Conservation (phyloP, 1,139 yeast species). For the Kurtzmaniella quercitrusa region DNA sequence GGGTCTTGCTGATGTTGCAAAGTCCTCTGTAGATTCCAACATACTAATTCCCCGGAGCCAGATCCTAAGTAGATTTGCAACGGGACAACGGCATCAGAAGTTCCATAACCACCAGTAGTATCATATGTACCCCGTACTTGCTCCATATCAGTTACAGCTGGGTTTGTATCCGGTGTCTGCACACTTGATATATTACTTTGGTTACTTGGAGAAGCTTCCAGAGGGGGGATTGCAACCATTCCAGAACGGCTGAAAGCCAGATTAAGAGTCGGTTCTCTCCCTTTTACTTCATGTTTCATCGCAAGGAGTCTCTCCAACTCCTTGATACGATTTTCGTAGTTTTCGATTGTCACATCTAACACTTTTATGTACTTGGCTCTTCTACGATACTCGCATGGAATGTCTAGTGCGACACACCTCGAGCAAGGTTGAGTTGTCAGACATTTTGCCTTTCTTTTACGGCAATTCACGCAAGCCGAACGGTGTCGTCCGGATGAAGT, state of each 20-base stretch:
- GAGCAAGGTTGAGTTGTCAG: constrained; percentile 22
- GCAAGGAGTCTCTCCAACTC: constrained; percentile 7
- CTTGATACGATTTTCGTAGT: constrained; percentile 13
- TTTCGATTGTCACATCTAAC: constrained; percentile 22
- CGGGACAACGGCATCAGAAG: not conserved
- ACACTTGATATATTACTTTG: not conserved
- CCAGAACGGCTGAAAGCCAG: not conserved
- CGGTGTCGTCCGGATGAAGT: constrained; percentile 6
- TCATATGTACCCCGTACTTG: not conserved
- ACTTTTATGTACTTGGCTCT: constrained; percentile 19
- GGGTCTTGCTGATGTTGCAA: constrained; percentile 10
- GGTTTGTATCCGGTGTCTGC: not conserved
- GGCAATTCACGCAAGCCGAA: constrained; percentile 23
- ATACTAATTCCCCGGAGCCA: constrained; percentile 23
- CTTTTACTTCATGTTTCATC: not conserved
- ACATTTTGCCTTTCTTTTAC: constrained; percentile 24
- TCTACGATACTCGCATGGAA: constrained; percentile 20
- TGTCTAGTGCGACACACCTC: constrained; percentile 14
- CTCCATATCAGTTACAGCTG: not conserved
- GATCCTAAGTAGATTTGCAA: constrained; percentile 18
- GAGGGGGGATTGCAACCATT: not conserved
- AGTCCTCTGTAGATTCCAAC: constrained; percentile 23
- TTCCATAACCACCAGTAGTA: not conserved
- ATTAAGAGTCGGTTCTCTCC: not conserved
- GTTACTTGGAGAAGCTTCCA: not conserved